Conservation (phyloP, 2,329 filamentous ascomycete genomes). For the Fusarium continuum region DNA sequence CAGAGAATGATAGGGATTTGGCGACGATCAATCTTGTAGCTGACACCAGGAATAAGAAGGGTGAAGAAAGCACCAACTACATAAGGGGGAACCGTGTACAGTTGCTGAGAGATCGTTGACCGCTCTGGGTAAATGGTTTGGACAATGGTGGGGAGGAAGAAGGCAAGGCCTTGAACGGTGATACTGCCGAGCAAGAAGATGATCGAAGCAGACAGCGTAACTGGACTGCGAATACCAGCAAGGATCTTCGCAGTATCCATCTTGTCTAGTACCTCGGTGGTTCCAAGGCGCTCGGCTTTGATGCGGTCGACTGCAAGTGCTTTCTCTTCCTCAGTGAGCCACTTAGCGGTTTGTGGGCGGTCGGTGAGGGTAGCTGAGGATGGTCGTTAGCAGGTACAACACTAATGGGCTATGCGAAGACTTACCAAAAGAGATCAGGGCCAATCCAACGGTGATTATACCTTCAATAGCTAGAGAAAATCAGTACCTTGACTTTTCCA, state of each 20-base stretch:
- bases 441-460: conserved; percentile 63
- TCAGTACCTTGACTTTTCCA: neutral
- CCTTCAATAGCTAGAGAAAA: conserved; percentile 65
- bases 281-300: conserved; percentile 64
- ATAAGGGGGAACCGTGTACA: conserved; percentile 76
- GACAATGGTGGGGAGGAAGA: conserved; percentile 78
- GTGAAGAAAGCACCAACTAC: conserved; percentile 74
- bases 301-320: conserved; percentile 69
- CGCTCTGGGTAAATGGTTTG: conserved; percentile 70
- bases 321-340: conserved; percentile 71
- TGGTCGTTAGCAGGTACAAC: conserved; percentile 1
- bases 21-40: conserved; percentile 68
- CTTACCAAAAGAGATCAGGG: conserved; percentile 53
- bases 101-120: conserved; percentile 68
- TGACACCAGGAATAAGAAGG: conserved; percentile 67
- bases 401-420: accelerated
- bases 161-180: conserved; percentile 76
- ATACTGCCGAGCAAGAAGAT: conserved; percentile 74
- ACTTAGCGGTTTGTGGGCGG: conserved; percentile 70
- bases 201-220: conserved; percentile 58
- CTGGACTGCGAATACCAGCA: conserved; percentile 70
- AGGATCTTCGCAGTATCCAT: conserved; percentile 68
- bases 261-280: conserved; percentile 65
- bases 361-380: conserved; percentile 68
- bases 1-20: conserved; percentile 68